Evolutionary conservation across 805 yeast genomes (phyloP).

Genomic region (Saccharomyces paradoxus): DNA sequence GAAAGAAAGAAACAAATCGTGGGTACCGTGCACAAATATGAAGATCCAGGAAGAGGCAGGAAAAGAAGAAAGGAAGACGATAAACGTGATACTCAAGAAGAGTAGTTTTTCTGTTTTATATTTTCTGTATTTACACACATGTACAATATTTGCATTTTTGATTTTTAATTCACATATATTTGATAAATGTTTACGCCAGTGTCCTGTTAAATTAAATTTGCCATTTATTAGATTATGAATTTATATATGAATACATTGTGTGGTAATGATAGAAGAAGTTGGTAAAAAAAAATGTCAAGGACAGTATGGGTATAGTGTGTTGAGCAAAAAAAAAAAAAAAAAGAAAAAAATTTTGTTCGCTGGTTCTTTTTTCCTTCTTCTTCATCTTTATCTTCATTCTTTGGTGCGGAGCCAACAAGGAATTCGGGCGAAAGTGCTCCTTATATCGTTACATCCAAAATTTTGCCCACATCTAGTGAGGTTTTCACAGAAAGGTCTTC

Average conservation of each 20-base stretch:
- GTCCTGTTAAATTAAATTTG: background rate
- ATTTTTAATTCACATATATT: background rate
- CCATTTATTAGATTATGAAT: background rate
- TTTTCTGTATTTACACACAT: background rate
- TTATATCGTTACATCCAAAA: slow-evolving; percentile 57
- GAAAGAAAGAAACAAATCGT: slow-evolving; percentile 86
- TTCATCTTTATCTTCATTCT: background rate
- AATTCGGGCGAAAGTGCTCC: background rate
- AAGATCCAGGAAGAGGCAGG: slow-evolving; percentile 21
- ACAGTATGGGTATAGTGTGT: background rate
- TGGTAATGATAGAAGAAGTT: background rate
- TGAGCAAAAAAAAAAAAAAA: background rate
- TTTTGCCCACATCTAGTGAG: slow-evolving; percentile 77
- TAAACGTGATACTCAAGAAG: slow-evolving; percentile 6
- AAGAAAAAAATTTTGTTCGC: background rate
- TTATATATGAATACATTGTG: background rate
- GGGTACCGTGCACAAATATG: slow-evolving; percentile 62
- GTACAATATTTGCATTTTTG: background rate
- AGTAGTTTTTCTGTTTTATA: background rate
- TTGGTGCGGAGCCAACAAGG: background rate
- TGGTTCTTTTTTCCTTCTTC: background rate
- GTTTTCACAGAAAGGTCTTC: slow-evolving; percentile 65
- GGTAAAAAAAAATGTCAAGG: background rate
- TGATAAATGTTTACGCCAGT: background rate
- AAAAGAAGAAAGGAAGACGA: slow-evolving; percentile 5